These are phyloP conservation scores for Mycosphaerella sp. DNA, from an alignment of 2,329 filamentous ascomycete species.

Conservation along the genomic window DNA sequence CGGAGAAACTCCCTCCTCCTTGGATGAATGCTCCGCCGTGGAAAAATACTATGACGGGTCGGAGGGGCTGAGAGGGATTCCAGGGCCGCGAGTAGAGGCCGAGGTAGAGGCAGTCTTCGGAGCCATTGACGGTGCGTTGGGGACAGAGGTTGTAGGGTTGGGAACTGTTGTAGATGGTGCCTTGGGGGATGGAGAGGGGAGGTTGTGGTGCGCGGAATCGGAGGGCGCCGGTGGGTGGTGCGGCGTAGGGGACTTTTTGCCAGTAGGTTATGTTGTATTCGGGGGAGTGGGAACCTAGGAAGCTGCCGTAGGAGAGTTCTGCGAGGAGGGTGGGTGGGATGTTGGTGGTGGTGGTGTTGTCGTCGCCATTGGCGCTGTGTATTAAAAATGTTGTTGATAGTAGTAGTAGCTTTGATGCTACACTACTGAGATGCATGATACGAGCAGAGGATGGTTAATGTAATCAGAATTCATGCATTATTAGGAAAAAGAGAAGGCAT, in stretches of 20 bases:
- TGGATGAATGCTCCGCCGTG: conserved; percentile 58
- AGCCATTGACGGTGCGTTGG: conserved; percentile 21
- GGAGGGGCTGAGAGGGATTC: conserved; percentile 39
- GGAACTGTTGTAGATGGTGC: conserved; percentile 48
- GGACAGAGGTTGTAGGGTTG: conserved; percentile 36
- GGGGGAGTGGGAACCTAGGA: conserved; percentile 20
- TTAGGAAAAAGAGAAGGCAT: too few species aligned
- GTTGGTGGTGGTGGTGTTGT: neutral
- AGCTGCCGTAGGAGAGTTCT: conserved; percentile 22
- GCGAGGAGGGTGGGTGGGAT: neutral
- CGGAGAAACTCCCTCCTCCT: conserved; percentile 51
- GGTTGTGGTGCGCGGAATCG: conserved; percentile 58
- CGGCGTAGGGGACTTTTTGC: conserved; percentile 52
- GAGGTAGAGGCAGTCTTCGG: conserved; percentile 41
- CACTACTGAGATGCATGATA: too few species aligned
- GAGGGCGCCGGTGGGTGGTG: conserved; percentile 49
- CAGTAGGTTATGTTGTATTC: conserved; percentile 21
- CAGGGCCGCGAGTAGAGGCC: conserved; percentile 56
- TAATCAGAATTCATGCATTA: too few species aligned
- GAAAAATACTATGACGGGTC: conserved; percentile 56
- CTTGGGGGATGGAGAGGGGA: conserved; percentile 43
- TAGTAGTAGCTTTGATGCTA: too few species aligned
- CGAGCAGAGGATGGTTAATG: too few species aligned
- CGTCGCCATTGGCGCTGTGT: too few species aligned
- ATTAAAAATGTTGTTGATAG: too few species aligned